Conservation (phyloP, 108 stramenopile species). For the Cyclotella cryptica region DNA sequence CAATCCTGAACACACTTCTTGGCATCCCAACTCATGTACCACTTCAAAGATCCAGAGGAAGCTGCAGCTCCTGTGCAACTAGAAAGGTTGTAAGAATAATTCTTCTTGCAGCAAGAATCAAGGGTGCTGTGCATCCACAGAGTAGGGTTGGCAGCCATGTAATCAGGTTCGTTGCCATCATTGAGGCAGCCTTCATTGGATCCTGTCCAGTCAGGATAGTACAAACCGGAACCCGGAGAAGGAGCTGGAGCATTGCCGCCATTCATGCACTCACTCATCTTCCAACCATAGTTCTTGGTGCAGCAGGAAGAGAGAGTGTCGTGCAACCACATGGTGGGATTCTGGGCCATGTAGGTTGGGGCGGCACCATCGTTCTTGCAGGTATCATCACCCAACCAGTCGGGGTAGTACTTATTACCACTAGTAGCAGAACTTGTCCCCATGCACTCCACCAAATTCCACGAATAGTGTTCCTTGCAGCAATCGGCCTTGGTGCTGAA, state of each 20-base stretch:
- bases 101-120: neutral
- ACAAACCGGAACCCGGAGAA: conserved; percentile 2
- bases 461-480: conserved; percentile 11
- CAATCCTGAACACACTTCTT: conserved; percentile 16
- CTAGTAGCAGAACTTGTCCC: neutral
- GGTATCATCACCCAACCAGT: conserved; percentile 13
- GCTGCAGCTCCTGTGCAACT: neutral
- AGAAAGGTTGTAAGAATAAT: neutral
- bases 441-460: conserved; percentile 18
- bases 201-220: conserved; percentile 20
- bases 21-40: neutral
- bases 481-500: conserved; percentile 7
- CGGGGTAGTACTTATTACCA: neutral
- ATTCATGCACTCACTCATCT: conserved; percentile 2
- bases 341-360: conserved; percentile 3
- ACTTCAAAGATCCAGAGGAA: neutral
- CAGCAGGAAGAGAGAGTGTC: conserved; percentile 5
- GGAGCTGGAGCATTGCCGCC: neutral
- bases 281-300: conserved; percentile 4
- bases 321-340: conserved; percentile 19
- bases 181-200: conserved; percentile 1
- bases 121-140: neutral
- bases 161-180: conserved; percentile 18
- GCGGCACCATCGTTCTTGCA: conserved; percentile 19
- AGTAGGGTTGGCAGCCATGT: neutral